These are phyloP conservation scores for Monilinia polystroma DNA, from an alignment of 2,329 filamentous ascomycete genomes.

Conservation along the genomic window DNA sequence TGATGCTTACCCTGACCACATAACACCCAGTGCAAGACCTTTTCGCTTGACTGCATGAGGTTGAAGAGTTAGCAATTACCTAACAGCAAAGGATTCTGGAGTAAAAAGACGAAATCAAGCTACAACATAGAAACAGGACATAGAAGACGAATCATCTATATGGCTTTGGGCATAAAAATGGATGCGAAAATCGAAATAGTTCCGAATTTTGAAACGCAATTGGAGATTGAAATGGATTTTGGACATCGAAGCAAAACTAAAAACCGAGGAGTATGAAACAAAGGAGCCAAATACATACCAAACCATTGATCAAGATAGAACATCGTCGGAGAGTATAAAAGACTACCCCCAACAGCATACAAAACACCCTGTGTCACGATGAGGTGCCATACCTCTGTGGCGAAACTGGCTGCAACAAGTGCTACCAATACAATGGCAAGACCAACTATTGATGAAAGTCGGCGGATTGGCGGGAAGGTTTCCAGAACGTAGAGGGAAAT, in stretches of 20 bases:
- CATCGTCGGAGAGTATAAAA: conserved; percentile 45
- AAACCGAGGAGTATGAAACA: not conserved
- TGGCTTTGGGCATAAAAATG: not conserved
- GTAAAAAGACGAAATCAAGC: not conserved
- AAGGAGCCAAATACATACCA: not conserved
- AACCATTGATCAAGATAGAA: conserved; percentile 52
- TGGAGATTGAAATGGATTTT: not conserved
- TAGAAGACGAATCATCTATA: not conserved
- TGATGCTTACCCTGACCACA: conserved; percentile 42
- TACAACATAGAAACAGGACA: not conserved
- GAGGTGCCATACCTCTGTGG: conserved; percentile 45
- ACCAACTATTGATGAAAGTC: conserved; percentile 38
- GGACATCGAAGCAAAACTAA: not conserved
- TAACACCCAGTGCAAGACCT: conserved; percentile 51
- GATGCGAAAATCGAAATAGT: not conserved
- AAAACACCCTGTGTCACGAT: conserved; percentile 49
- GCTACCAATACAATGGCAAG: conserved; percentile 41
- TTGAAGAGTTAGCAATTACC: not conserved
- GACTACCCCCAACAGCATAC: conserved; percentile 45
- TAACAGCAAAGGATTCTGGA: too few relatives aligned
- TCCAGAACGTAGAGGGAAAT: conserved; percentile 31
- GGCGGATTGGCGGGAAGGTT: conserved; percentile 40
- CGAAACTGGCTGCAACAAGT: conserved; percentile 46
- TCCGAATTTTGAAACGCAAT: not conserved
- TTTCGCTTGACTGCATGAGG: conserved; percentile 41